Evolutionary conservation across 1,284 basidiomycete species (phyloP), one percentile per base, ranked within the genome.

Genomic region (Cystobasidium slooffiae): DNA sequence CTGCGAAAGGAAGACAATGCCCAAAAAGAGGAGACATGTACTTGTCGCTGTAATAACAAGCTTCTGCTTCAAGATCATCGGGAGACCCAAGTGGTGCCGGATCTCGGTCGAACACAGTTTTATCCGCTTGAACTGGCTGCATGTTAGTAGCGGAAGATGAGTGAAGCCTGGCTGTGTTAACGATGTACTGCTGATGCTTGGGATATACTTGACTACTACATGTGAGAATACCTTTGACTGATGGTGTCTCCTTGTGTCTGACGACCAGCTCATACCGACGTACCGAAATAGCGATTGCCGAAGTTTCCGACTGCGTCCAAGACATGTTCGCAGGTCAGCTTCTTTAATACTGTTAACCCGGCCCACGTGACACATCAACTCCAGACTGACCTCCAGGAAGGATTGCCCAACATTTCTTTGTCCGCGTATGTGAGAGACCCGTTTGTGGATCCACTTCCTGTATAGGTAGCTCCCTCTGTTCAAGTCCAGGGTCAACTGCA

Each of bases 401-500:
- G n/a, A 73, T 73, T 9, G 70, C 70, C 70, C 70, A 73, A 24
- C 70, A 73, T 31, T 73, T 73, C 53, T 73, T 73, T 12, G 39
- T 31, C 0, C 47, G 53, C 10, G 62, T 73, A 10, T 18, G n/a
- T 18, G 62, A 53, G 9, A 44, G 37, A 8, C 58, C 56, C 8
- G 70, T 73, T 9, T 24, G 37, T 10, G 37, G 22, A 18, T 73
- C 70, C 46, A 73, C 70, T 20, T 73, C 51, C 24, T 59, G 62
- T 55, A 73, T 73, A 22, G 62, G 70, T 6, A 73, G 55, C 43
- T 65, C 56, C 5, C 70, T 86, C 82, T 92, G 90, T 68, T 85
- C 85, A 82, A 94, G 85, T 12, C 86, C 85, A 56, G 88, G 86
- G 80, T 96, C 93, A 6, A 94, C 87, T 0, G 90, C 90, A 0